These are phyloP conservation scores for Wickerhamiella domercqiae DNA, from an alignment of 805 yeast genomes.

Conservation along the genomic window DNA sequence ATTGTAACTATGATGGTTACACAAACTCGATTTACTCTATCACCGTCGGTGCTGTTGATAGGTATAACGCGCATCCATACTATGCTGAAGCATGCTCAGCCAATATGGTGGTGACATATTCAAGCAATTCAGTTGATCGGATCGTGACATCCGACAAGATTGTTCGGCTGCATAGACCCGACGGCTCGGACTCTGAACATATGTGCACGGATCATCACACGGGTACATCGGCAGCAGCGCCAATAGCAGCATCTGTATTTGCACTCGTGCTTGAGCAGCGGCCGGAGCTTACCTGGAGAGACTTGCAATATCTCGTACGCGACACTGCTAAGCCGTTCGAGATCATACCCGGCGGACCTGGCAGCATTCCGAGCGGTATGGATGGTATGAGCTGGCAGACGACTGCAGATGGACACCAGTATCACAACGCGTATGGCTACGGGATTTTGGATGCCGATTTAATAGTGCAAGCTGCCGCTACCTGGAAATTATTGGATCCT, in stretches of 20 bases:
- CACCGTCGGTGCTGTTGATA: conserved; percentile 88
- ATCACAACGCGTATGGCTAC: conserved; percentile 80
- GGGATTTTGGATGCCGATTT: conserved; percentile 77
- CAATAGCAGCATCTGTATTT: conserved; percentile 92
- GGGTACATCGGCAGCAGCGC: conserved; percentile 98
- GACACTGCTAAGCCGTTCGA: conserved; percentile 55
- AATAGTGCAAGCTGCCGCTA: conserved; percentile 54
- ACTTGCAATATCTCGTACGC: conserved; percentile 72
- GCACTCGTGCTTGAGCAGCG: conserved; percentile 69
- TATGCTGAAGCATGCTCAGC: conserved; percentile 93
- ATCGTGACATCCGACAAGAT: conserved; percentile 57
- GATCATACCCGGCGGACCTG: conserved; percentile 18
- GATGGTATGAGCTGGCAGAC: conserved; percentile 47
- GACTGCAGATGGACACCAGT: conserved; percentile 50
- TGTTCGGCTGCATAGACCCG: conserved; percentile 3
- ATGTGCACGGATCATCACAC: conserved; percentile 68
- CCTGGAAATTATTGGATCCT: conserved; percentile 79
- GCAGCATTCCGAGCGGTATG: conserved; percentile 2
- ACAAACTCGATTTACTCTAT: conserved; percentile 90
- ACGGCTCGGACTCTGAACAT: conserved; percentile 5
- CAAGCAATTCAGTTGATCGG: conserved; percentile 79
- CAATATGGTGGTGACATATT: conserved; percentile 82
- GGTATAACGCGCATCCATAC: conserved; percentile 69
- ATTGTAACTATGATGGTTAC: conserved; percentile 94
- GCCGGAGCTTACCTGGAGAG: conserved; percentile 89